phyloP scores from a whole-genome alignment of 78 protist genomes.

The Cavenderia fasciculata region DNA sequence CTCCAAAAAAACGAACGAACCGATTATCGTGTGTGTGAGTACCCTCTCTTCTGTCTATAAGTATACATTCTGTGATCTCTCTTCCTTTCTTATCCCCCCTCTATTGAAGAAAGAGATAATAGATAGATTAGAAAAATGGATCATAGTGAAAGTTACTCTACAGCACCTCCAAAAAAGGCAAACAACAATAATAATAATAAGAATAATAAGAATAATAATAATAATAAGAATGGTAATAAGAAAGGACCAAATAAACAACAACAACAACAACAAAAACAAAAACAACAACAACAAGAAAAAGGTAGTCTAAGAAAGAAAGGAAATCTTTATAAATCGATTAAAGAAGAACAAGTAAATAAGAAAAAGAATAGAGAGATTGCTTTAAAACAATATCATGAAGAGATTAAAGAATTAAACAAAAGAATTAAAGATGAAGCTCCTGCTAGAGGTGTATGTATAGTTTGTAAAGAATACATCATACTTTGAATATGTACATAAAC shows the following conservation, averaged over 20 bases:
- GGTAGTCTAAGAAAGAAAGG: background rate
- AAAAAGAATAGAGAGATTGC: background rate
- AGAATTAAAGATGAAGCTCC: slow-evolving; percentile 70
- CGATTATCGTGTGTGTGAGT: too few species aligned
- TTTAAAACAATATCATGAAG: background rate
- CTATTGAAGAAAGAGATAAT: too few species aligned
- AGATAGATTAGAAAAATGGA: too few species aligned
- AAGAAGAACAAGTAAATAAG: slow-evolving; percentile 17
- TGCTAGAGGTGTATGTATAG: slow-evolving; percentile 43
- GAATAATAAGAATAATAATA: background rate
- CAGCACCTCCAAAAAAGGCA: background rate
- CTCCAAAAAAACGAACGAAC: too few species aligned
- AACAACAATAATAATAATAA: slow-evolving; percentile 2
- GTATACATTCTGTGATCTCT: too few species aligned
- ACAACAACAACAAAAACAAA: background rate
- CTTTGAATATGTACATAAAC: background rate
- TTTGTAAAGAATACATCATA: background rate
- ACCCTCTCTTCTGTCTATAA: too few species aligned
- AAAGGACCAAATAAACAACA: background rate
- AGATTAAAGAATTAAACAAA: slow-evolving; percentile 28
- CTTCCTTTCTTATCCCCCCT: too few species aligned
- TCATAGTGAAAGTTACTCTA: background rate
- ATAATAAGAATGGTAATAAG: background rate
- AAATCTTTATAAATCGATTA: background rate
- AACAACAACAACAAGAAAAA: slow-evolving; percentile 12